Evolutionary conservation across 352 stramenopile species (phyloP), one percentile per base, ranked within the genome.

Genomic region (Globisporangium megalacanthum): DNA sequence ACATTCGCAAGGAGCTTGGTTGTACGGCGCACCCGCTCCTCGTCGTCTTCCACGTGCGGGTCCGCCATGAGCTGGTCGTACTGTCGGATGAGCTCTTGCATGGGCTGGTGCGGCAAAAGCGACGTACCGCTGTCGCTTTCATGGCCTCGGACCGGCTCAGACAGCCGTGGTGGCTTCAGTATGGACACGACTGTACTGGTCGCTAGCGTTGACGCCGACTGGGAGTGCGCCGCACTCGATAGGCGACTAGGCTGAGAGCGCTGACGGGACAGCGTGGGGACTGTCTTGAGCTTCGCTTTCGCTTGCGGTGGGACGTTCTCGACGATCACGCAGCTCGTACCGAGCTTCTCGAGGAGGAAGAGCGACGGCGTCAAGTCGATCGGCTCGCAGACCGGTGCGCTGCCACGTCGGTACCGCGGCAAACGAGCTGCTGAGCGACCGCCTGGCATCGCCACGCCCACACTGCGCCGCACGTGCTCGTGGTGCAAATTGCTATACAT

Each of bases 401-500:
- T 33, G 36, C 9, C 17, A 17, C 33, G 64, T 73, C 9, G 65
- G 35, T 2, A 82, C 54, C 49, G 33, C 8, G 33, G 35, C 19
- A 19, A 9, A n/a, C 6, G 47, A 19, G 42, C 19, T 19, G 17
- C 5, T 5, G 17, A 29, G 6, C 22, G 4, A 70, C 55, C 50
- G 84, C 87, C 56, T 83, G 81, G 35, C 25, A 29, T 29, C 25
- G 25, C 25, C 25, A 29, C 25, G 25, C 25, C 25, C 25, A 29
- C 25, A 4, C 37, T 75, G 6, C 79, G 80, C 0, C 76, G 73
- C 35, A 83, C 60, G 20, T 77, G 89, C 52, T 93, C 83, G 15
- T 76, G 70, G 55, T 90, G 79, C 13, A 90, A 73, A 33, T 91
- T 69, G 15, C 68, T 62, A 51, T 93, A 91, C 73, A 91, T 88